Percentiles rank a stretch among this genome's conserved stretches.
These are phyloP conservation scores for Colletotrichum godetiae DNA, from an alignment of 2,329 filamentous ascomycete species.

Conservation along the genomic window DNA sequence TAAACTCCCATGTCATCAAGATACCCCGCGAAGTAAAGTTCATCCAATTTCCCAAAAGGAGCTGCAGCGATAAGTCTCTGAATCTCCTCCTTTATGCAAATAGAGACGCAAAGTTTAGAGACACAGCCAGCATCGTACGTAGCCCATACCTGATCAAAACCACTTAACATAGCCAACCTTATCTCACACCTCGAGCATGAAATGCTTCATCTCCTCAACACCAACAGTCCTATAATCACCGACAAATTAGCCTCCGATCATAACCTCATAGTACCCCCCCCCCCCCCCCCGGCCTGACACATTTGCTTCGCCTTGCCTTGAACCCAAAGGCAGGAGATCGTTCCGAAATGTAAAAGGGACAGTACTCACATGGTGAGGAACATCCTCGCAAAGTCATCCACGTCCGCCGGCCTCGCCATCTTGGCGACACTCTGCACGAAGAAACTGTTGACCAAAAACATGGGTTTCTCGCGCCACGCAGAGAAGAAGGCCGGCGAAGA, in stretches of 20 bases:
- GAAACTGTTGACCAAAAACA: slow-evolving; percentile 48
- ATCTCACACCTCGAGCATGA: slow-evolving; percentile 27
- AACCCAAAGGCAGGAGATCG: no score
- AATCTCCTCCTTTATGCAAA: not conserved
- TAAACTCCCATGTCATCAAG: not conserved
- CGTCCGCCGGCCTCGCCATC: slow-evolving; percentile 48
- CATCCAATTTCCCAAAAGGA: no score
- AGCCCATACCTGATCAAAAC: not conserved
- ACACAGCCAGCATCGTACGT: not conserved
- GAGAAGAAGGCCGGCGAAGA: slow-evolving; percentile 54
- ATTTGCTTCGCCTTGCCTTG: no score
- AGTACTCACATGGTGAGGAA: slow-evolving; percentile 51
- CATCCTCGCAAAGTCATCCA: slow-evolving; percentile 53
- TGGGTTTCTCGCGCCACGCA: slow-evolving; percentile 56
- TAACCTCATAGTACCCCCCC: no score
- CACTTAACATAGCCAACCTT: not conserved
- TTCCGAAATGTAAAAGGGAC: not conserved
- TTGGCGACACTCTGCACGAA: slow-evolving; percentile 50
- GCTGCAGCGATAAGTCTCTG: no score
- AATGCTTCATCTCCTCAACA: slow-evolving; percentile 36
- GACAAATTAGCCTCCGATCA: not conserved
- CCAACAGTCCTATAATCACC: slow-evolving; percentile 22
- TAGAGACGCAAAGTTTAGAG: not conserved
- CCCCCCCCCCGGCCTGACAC: no score
- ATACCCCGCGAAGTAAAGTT: not conserved